Percentiles rank a stretch among this genome's conserved stretches.
These are phyloP conservation scores for Crithidia mellificae DNA, from an alignment of 208 protist genomes.

Conservation along the genomic window DNA sequence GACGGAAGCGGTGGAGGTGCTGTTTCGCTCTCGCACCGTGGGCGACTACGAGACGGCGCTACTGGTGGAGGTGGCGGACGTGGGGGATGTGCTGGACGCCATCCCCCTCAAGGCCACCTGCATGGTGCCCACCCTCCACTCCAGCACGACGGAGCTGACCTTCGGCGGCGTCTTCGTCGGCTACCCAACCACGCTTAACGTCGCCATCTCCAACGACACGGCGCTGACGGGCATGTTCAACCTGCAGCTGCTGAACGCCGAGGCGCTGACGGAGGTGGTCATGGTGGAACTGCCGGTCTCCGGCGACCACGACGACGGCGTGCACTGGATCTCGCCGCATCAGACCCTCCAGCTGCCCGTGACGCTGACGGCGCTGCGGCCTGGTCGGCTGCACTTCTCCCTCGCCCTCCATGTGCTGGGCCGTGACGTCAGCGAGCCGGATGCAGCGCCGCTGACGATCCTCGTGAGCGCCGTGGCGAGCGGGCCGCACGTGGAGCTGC, in stretches of 20 bases:
- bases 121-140: constrained; percentile 79
- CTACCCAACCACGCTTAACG: constrained; percentile 79
- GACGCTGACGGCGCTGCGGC: constrained; percentile 64
- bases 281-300: constrained; percentile 28
- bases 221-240: constrained; percentile 93
- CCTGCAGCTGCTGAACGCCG: constrained; percentile 67
- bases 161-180: constrained; percentile 93
- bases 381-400: constrained; percentile 83
- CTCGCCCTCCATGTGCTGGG: constrained; percentile 83
- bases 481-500: constrained; percentile 76
- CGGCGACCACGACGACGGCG: constrained; percentile 27
- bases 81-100: constrained; percentile 85
- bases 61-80: constrained; percentile 93
- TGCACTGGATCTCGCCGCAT: constrained; percentile 41
- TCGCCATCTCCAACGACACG: constrained; percentile 92
- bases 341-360: constrained; percentile 68
- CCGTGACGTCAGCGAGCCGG: constrained; percentile 19
- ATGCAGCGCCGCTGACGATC: constrained; percentile 44
- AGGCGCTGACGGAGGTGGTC: constrained; percentile 31
- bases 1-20: constrained; percentile 64
- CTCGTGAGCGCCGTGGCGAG: constrained; percentile 69
- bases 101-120: constrained; percentile 87
- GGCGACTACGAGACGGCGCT: constrained; percentile 84
- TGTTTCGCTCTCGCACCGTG: constrained; percentile 82
- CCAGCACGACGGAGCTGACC: constrained; percentile 70